These are phyloP conservation scores for Calonectria pteridis DNA, from an alignment of 2,329 filamentous ascomycete genomes.

Conservation along the genomic window DNA sequence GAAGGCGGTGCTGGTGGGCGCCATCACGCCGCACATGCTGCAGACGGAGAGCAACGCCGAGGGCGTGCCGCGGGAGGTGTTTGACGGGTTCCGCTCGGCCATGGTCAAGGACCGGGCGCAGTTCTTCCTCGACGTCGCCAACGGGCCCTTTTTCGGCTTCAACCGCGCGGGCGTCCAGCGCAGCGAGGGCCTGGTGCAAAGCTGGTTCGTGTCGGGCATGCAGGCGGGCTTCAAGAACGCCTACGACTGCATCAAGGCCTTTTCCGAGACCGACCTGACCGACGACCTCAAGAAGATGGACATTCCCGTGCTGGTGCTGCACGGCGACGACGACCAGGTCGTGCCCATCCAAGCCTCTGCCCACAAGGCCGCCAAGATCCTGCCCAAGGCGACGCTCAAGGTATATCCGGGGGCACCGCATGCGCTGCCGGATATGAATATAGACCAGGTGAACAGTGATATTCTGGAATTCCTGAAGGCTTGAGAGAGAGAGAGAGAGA, in stretches of 20 bases:
- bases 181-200: constrained; percentile 51
- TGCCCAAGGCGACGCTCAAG: constrained; percentile 53
- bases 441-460: constrained; percentile 52
- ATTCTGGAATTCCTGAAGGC: constrained; percentile 48
- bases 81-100: constrained; percentile 52
- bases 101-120: constrained; percentile 53
- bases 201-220: constrained; percentile 57
- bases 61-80: constrained; percentile 51
- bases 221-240: constrained; percentile 51
- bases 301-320: constrained; percentile 54
- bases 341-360: constrained; percentile 51
- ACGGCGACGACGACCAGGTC: constrained; percentile 57
- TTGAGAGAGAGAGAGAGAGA: no score
- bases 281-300: constrained; percentile 54
- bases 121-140: constrained; percentile 76
- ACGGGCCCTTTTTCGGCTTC: constrained; percentile 75
- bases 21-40: constrained; percentile 52
- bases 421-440: constrained; percentile 52
- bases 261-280: constrained; percentile 56
- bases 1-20: constrained; percentile 54
- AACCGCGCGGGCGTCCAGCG: constrained; percentile 33
- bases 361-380: constrained; percentile 47
- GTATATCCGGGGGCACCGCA: constrained; percentile 55
- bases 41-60: constrained; percentile 49
- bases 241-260: constrained; percentile 55